Evolutionary conservation across 2,329 filamentous ascomycete genomes (phyloP).

Genomic region (Cladosporium sp.): DNA sequence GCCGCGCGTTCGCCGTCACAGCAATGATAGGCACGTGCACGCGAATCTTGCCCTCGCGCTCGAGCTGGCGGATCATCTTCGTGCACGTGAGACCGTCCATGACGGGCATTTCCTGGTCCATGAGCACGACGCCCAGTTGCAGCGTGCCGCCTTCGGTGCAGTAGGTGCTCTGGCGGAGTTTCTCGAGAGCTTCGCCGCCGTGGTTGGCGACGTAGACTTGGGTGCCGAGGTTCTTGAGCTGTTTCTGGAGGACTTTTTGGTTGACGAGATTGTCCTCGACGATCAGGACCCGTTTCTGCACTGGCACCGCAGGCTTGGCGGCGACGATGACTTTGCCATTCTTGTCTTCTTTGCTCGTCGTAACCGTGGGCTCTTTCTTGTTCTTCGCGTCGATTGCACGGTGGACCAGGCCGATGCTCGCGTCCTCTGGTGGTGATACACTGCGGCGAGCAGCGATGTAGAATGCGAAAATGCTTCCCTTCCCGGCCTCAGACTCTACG

Average conservation of each 20-base stretch:
- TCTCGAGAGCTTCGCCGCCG: conserved; percentile 46
- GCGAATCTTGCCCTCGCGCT: conserved; percentile 57
- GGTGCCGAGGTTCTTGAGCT: conserved; percentile 46
- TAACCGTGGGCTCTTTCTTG: not conserved
- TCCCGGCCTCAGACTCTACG: conserved; percentile 61
- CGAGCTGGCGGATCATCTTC: conserved; percentile 63
- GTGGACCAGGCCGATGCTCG: conserved; percentile 11
- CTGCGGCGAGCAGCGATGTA: conserved; percentile 67
- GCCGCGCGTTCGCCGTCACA: conserved; percentile 76
- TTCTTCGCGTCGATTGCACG: not conserved
- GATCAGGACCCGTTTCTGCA: conserved; percentile 32
- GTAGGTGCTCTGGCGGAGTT: conserved; percentile 34
- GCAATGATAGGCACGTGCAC: conserved; percentile 72
- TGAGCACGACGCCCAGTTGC: conserved; percentile 55
- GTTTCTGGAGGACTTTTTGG: conserved; percentile 47
- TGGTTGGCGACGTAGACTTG: conserved; percentile 46
- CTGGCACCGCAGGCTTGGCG: conserved; percentile 1
- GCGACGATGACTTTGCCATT: not conserved
- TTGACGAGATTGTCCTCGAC: conserved; percentile 46
- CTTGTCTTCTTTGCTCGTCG: not conserved
- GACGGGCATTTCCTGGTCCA: conserved; percentile 80
- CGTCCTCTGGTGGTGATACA: conserved; percentile 29
- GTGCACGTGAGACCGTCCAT: conserved; percentile 69
- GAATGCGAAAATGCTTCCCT: conserved; percentile 72
- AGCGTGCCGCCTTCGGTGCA: conserved; percentile 29